These are phyloP conservation scores for Hamamelis virginiana DNA, from an alignment of 164 flowering plant genomes.

Conservation along the genomic window DNA sequence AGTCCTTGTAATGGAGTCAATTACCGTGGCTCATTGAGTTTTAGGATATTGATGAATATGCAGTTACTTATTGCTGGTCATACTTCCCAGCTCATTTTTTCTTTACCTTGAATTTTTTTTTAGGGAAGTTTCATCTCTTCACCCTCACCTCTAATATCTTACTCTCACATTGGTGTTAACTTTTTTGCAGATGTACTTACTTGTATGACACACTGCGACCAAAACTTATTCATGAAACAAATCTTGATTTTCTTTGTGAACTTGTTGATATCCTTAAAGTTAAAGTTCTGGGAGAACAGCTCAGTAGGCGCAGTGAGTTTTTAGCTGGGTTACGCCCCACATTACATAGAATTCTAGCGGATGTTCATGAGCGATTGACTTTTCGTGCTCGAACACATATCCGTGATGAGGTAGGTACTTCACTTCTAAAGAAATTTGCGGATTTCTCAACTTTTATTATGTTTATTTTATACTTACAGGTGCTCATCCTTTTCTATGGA, in stretches of 20 bases:
- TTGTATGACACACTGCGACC: slow-evolving; percentile 94
- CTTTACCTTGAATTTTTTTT: not conserved
- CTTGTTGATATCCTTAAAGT: slow-evolving; percentile 94
- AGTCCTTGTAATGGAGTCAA: too few species aligned
- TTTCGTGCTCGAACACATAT: slow-evolving; percentile 95
- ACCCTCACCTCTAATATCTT: not conserved
- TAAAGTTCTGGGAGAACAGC: slow-evolving; percentile 90
- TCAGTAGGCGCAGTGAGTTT: slow-evolving; percentile 70
- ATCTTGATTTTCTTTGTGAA: slow-evolving; percentile 90
- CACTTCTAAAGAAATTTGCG: not conserved
- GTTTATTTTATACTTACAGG: not conserved
- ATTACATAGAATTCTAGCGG: slow-evolving; percentile 82
- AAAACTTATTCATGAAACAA: slow-evolving; percentile 89
- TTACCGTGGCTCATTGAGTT: not conserved
- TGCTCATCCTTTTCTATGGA: not conserved
- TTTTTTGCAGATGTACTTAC: slow-evolving; percentile 75
- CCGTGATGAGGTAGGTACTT: slow-evolving; percentile 76
- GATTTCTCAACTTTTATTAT: too few species aligned
- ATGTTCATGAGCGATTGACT: slow-evolving; percentile 90
- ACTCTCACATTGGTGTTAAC: not conserved
- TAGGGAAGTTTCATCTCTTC: not conserved
- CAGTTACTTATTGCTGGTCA: too few species aligned
- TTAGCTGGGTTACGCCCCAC: slow-evolving; percentile 89
- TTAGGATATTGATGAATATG: not conserved
- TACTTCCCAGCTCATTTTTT: not conserved